Evolutionary conservation across 768 basidiomycete species (phyloP).

Genomic region (Termitomyces sp.): DNA sequence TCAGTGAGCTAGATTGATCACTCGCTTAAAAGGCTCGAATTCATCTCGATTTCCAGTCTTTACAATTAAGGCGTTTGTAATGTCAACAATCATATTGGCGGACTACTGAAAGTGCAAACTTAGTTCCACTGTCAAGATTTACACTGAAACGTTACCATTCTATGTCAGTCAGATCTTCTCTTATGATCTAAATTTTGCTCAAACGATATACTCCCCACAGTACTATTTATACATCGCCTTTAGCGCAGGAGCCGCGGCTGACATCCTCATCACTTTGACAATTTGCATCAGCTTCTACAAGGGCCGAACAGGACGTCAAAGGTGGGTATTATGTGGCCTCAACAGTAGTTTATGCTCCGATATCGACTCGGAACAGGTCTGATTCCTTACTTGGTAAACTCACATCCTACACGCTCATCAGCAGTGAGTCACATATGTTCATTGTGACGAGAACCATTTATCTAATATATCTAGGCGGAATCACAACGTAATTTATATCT

Average conservation of each 20-base stretch:
- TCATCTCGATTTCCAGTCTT: background rate
- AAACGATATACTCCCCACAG: background rate
- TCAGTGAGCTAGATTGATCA: background rate
- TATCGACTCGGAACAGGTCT: background rate
- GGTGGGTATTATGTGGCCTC: background rate
- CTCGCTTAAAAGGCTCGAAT: background rate
- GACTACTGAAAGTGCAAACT: background rate
- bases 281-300: background rate
- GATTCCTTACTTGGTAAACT: slow-evolving; percentile 1
- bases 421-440: background rate
- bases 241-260: background rate
- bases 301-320: background rate
- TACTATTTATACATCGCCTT: background rate
- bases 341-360: background rate
- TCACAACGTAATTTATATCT: background rate
- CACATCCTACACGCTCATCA: slow-evolving; percentile 1
- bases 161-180: background rate
- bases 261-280: background rate
- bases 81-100: too few relatives aligned
- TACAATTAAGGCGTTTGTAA: background rate
- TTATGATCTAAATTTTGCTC: background rate
- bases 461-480: background rate
- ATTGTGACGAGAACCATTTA: background rate
- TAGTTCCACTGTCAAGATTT: background rate
- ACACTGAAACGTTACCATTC: background rate